Evolutionary conservation across 305 asterid species (phyloP), one percentile per base, ranked within the genome.

Genomic region (Vinca major): DNA sequence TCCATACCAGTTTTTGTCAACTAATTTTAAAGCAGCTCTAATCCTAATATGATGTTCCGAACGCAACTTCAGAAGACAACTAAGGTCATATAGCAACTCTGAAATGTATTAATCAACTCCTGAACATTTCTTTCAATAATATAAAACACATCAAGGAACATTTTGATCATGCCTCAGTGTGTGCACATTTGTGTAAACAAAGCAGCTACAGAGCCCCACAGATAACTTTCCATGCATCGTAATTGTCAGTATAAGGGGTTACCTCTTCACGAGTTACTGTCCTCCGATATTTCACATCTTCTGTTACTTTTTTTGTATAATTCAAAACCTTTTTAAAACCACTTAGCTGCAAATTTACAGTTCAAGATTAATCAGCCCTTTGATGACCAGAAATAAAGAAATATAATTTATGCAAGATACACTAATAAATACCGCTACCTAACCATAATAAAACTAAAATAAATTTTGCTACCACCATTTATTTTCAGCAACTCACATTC

Each of bases 251-350:
- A 33, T 4, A 33, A 33, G 8, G 61, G 13, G 43, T 63, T 84
- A 95, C 99, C 96, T 95, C 99, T 86, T 95, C 99, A 2, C 96
- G 98, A 44, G 98, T 86, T 44, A 91, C 88, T 77, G 83, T 72
- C 84, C 80, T 89, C 76, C 99, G 89, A 77, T 89, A 86, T 80
- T 76, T 88, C 70, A 91, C 91, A 77, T 95, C 99, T 77, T 88
- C 98, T 81, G 74, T 85, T 72, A 91, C 97, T 74, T 82, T 94
- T 80, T 91, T 91, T 71, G 92, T 85, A 81, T 89, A 95, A 82
- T 95, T 95, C 82, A 95, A 72, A 72, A 95, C 99, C 94, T 95
- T 95, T 86, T 95, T 95, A 82, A 88, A 95, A 69, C 99, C 99
- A 84, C 97, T 95, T 75, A 91, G 97, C 99, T 95, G 96, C 78